Conservation (phyloP, 2,329 filamentous ascomycete species). For the Fusarium floridanum region DNA sequence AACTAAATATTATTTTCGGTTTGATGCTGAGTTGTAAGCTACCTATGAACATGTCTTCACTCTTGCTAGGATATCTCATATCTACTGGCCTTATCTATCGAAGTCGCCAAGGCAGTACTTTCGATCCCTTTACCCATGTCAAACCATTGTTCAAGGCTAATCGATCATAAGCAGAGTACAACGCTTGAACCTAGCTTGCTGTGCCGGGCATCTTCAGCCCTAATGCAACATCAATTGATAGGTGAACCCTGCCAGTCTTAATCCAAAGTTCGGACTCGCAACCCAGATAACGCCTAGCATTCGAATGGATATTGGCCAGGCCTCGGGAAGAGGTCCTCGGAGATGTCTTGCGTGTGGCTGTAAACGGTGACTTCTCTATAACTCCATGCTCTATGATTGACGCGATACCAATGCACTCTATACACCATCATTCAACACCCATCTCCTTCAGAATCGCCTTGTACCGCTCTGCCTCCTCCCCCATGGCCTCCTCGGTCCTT, state of each 20-base stretch:
- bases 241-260: background rate
- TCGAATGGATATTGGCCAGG: background rate
- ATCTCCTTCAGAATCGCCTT: conserved; percentile 63
- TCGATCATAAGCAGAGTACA: background rate
- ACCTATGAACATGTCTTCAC: background rate
- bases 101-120: background rate
- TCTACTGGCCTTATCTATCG: background rate
- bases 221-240: background rate
- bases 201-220: background rate
- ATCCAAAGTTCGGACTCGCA: background rate
- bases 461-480: conserved; percentile 78
- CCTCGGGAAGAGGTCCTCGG: background rate
- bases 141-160: background rate
- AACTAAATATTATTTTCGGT: background rate
- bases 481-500: conserved; percentile 82
- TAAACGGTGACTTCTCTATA: background rate
- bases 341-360: background rate
- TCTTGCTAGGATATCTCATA: background rate
- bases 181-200: background rate
- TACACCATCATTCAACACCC: conserved; percentile 45
- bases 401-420: background rate
- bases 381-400: conserved; percentile 4
- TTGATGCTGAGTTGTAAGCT: background rate
- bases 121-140: background rate
- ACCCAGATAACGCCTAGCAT: background rate